Evolutionary conservation across 2,329 filamentous ascomycete genomes (phyloP), one percentile per base, ranked within the genome.

Genomic region (Penicillium sp.): DNA sequence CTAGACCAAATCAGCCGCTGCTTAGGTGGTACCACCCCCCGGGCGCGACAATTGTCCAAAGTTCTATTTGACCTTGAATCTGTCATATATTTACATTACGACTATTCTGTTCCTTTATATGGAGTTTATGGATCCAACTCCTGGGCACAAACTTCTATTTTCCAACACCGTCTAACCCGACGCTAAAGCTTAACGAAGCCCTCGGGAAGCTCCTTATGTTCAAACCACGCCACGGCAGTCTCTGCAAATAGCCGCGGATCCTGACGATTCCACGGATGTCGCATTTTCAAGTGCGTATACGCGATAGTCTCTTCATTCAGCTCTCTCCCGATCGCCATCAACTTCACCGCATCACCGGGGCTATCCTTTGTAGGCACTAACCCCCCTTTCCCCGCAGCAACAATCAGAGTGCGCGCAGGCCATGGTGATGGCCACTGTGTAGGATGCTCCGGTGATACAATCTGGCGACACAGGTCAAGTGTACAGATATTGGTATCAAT

Each of bases 191-290:
- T 55, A 0, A 55, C 29, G 43, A 58, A 50, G 15, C 51, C 56
- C 11, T 40, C 41, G 7, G 50, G 50, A 11, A 52, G 16, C 50
- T 27, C 50, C 21, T 19, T 44, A 13, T 44, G 25, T 23, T 59
- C 52, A 51, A 59, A 45, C 56, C 56, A 59, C 29, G 56, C 52
- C 27, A 2, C 21, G 1, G 47, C 47, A 19, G 56, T 47, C 19
- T 51, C 25, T 6, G 56, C 51, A 50, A 59, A 59, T 16, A 59
- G 36, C 29, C 31, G 33, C 8, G 52, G 56, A 25, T 39, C 56
- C 40, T 55, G 56, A 16, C 56, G 47, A 49, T 55, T 59, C 56
- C 56, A 59, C 19, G 56, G 56, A 52, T 59, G 56, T 46, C 56
- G 47, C 56, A 59, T 59, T 15, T 47, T 23, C 27, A 33, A 31